Evolutionary conservation across 2,329 filamentous ascomycete genomes (phyloP), one percentile per base, ranked within the genome.

Genomic region (Calonectria hongkongensis): DNA sequence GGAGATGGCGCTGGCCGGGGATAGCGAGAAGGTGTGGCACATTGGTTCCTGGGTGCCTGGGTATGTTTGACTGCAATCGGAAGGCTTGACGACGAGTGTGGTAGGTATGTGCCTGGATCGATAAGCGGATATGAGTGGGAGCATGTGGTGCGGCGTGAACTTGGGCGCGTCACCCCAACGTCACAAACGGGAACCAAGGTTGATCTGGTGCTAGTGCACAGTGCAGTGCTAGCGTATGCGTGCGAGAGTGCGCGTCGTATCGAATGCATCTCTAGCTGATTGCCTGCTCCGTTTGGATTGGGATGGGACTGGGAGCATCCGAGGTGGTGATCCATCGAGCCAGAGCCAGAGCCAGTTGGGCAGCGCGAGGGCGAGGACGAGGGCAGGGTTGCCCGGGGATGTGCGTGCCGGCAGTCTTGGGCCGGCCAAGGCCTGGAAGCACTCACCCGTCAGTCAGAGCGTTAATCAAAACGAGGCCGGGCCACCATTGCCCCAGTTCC

Each of bases 401-500:
- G 43, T 36, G 70, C 75, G 67, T 73, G 72, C 73, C 72, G 73
- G 78, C 76, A 72, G 73, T 76, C 70, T 73, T 72, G 50, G 58
- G 72, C 73, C 68, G 71, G 58, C 72, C 56, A 28, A 56, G 70
- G 68, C 54, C 68, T 78, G 65, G 76, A 72, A 75, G 75, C 75
- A 63, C 72, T 70, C 70, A 71, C 66, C 68, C 75, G 70, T 72
- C 67, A 66, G 72, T 73, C 67, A 68, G 73, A 70, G 73, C 48
- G 65, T 71, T 77, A 78, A 79, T 79, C 74, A 79, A 79, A 79
- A 76, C 78, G 75, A 79, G 78, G 76, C 70, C 76, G 74, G 72
- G 76, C 63, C 72, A 76, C 75, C 9, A 43, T 73, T 74, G 73
- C 74, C 76, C 74, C 50, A 54, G 50, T 54, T 54, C 28, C 27